Evolutionary conservation across 805 yeast genomes (phyloP).

Genomic region (Candida silvatica): DNA sequence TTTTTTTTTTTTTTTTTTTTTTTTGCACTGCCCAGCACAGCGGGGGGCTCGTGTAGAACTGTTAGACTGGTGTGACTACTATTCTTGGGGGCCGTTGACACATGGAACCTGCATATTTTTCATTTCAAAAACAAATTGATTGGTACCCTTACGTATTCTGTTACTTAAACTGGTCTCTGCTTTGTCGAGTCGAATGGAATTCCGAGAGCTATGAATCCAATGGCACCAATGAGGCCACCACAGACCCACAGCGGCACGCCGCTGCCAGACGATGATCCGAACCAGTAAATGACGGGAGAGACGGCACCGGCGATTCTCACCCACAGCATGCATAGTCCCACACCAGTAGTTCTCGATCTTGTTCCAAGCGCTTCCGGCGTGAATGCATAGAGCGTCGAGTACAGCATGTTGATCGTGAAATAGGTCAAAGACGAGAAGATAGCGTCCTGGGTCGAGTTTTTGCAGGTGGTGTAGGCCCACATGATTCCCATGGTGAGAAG

Average conservation of each 20-base stretch:
- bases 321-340: slow-evolving; percentile 48
- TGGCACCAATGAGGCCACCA: slow-evolving; percentile 42
- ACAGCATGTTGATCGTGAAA: slow-evolving; percentile 38
- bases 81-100: background rate
- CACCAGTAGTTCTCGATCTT: slow-evolving; percentile 47
- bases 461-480: slow-evolving; percentile 56
- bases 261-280: slow-evolving; percentile 37
- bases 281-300: slow-evolving; percentile 50
- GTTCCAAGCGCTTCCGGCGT: slow-evolving; percentile 59
- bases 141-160: no score
- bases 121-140: no score
- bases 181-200: slow-evolving; percentile 44
- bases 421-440: slow-evolving; percentile 41
- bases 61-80: background rate
- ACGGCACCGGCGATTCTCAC: slow-evolving; percentile 46
- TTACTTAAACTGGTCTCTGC: slow-evolving; percentile 23
- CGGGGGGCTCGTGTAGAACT: no score
- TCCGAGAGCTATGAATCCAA: slow-evolving; percentile 35
- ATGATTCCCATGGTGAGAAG: slow-evolving; percentile 47
- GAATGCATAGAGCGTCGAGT: slow-evolving; percentile 54
- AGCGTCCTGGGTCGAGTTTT: slow-evolving; percentile 45
- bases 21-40: no score
- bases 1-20: no score
- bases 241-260: slow-evolving; percentile 55
- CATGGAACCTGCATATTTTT: background rate